Conservation (phyloP, 192 early-diverging fungal species). For the Gonapodya prolifera region DNA sequence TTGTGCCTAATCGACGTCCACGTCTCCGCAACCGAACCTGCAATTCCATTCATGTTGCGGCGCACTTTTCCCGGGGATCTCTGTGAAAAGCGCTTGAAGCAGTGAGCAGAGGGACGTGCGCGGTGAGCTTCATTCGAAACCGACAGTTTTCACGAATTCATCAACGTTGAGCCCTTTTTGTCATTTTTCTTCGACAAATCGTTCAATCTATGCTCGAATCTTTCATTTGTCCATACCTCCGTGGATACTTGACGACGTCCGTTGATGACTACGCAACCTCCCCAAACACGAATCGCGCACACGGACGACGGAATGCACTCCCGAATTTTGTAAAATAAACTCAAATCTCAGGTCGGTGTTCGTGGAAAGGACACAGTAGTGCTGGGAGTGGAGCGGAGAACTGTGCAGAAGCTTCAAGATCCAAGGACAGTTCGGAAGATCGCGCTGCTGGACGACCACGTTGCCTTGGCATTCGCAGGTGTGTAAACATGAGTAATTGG, state of each 20-base stretch:
- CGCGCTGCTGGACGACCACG: conserved; percentile 90
- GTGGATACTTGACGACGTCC: no score
- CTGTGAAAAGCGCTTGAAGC: conserved; percentile 68
- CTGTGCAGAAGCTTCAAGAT: conserved; percentile 91
- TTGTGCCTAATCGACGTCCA: not conserved
- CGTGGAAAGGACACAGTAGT: conserved; percentile 83
- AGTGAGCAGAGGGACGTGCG: conserved; percentile 92
- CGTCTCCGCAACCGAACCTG: not conserved
- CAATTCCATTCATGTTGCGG: no score
- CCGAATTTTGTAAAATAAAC: conserved; percentile 11
- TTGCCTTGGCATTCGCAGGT: conserved; percentile 94
- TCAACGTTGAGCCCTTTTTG: not conserved
- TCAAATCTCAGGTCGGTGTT: conserved; percentile 74
- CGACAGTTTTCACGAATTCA: not conserved
- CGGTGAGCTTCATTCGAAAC: conserved; percentile 42
- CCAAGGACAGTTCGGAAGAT: conserved; percentile 94
- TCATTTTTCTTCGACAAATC: not conserved
- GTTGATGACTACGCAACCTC: no score
- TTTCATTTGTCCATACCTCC: no score
- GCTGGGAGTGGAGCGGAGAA: conserved; percentile 93
- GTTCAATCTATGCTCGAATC: not conserved
- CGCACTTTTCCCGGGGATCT: no score
- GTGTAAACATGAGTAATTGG: conserved; percentile 4
- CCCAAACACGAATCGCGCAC: no score
- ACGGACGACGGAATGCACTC: conserved; percentile 6